Evolutionary conservation across 768 basidiomycete species (phyloP), one percentile per base, ranked within the genome.

Genomic region (Clitopilus passeckerianus): DNA sequence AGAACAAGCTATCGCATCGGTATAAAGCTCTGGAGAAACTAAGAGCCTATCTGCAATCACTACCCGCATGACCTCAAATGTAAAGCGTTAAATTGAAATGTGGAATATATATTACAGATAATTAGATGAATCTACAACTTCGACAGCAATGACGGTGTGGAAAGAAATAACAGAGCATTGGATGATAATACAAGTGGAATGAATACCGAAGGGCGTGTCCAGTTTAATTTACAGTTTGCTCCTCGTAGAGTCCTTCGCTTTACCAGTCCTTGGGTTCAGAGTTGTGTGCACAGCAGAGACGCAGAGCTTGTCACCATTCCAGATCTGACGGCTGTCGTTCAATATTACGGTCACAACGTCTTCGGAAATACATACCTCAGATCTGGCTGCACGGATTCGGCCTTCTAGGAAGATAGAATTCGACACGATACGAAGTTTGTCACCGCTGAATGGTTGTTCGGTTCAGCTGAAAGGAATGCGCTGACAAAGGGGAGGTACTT

Each of bases 1-100:
- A 93, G 74, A 89, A 91, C 69, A 77, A 76, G 59, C 77, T 91
- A 57, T 89, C 87, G 7, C 90, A 93, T 72, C 74, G 90, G 43
- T 86, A 85, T 67, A 83, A 81, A 60, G 90, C 90, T 1, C 73
- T 93, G n/a, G 85, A 82, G 56, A 86, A 87, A 69, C 77, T 93
- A 16, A 74, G 82, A 54, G 73, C 71, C 18, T 82, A 78, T 68
- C 71, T 88, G 16, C 74, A 78, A 50, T 67, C 70, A 78, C 60
- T 66, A 10, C 58, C 64, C 8, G 50, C 34, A 16, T 54, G 61
- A 20, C 46, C 15, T 10, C 12, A 50, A 10, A n/a, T 4, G 5
- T 9, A 50, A 4, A 12, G 5, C 1, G 18, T 18, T 20, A 50
- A 16, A 12, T 20, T 9, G n/a, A 12, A 15, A 50, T 20, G 37